Percentiles rank a stretch among this genome's conserved stretches.
Conservation (phyloP, 1,139 yeast species). For the Zygotorulaspora mrakii region DNA sequence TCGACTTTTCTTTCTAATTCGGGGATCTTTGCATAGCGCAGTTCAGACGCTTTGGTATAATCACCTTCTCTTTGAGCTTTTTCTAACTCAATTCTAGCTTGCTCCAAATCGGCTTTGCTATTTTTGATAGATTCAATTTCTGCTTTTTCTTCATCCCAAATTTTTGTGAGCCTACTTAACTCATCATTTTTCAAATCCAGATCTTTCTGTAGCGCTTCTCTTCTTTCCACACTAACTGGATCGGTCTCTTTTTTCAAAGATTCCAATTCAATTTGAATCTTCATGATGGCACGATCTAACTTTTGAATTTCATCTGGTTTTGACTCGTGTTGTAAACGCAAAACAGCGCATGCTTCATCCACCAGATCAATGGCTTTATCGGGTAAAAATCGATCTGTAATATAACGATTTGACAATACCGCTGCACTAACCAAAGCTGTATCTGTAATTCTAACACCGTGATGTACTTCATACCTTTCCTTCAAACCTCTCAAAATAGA, state of each 20-base stretch:
- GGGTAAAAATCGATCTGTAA: constrained; percentile 86
- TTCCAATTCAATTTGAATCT: constrained; percentile 90
- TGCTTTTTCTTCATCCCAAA: constrained; percentile 81
- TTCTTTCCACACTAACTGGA: constrained; percentile 73
- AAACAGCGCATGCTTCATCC: constrained; percentile 95
- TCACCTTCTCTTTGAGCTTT: constrained; percentile 79
- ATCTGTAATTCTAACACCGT: constrained; percentile 95
- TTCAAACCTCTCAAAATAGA: constrained; percentile 89
- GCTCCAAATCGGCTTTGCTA: constrained; percentile 79
- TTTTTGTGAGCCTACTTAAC: constrained; percentile 61
- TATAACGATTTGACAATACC: constrained; percentile 81
- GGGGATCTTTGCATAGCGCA: constrained; percentile 85
- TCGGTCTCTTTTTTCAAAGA: constrained; percentile 91
- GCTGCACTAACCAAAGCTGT: constrained; percentile 94
- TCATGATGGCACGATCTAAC: constrained; percentile 85
- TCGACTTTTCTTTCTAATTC: constrained; percentile 63
- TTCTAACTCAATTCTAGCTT: constrained; percentile 78
- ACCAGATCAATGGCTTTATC: constrained; percentile 95
- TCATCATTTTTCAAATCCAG: constrained; percentile 61
- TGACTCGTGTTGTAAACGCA: constrained; percentile 91
- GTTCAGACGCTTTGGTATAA: constrained; percentile 82
- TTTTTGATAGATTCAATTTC: constrained; percentile 72
- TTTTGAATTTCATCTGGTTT: constrained; percentile 93
- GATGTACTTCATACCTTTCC: constrained; percentile 94
- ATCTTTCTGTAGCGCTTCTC: constrained; percentile 59